Base-by-base conservation (phyloP, 2,329 filamentous ascomycete genomes). In the Colletotrichum gigasporum region DNA sequence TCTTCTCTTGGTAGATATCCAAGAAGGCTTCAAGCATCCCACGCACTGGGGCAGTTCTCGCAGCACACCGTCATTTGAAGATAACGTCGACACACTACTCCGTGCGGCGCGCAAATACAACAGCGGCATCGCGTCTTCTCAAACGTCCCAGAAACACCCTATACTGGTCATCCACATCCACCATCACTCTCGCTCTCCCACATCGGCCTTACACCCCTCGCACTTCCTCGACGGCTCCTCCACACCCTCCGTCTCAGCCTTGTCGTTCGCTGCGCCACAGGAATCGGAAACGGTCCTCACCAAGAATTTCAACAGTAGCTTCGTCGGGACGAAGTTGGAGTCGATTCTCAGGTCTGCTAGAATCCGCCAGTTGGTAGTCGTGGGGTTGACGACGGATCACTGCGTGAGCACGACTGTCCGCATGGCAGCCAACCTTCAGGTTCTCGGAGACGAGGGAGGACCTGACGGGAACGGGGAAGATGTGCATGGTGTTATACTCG, bases 341-440 rank as follows among this genome's bases (percentile, higher is more conserved):
- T 58, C 63, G 1, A 69, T 75, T 28, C 66, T 84, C 20, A 71
- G 74, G 5, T 63, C 66, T 2, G 71, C 72, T 12, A 71, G 68
- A 0, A 71, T 81, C 14, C 62, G 74, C 9, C 79, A 81, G 61
- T 71, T 82, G 0, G 61, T 82, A 16, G 68, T 83, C 26, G 72
- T 71, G 2, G 82, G 81, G 0, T 63, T 84, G 59, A 82, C 79
- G 3, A 83, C 81, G 34, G 82, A 83, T 69, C 82, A 84, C 65
- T 84, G 82, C 55, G 80, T 84, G 12, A 82, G 78, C 60, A 84
- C 82, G 4, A 80, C 79, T 2, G 75, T 78, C 22, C 76, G 82
- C 7, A 82, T 83, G 80, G 81, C 81, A 1, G 77, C 72, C 16
- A 83, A 84, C 64, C 56, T 84, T 41, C 74, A 76, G 5, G 78